A percentile compares a stretch with the other conserved stretches of the same genome.
These are phyloP conservation scores for Sporothrix inflata DNA, from an alignment of 2,329 filamentous ascomycete species.

Conservation along the genomic window DNA sequence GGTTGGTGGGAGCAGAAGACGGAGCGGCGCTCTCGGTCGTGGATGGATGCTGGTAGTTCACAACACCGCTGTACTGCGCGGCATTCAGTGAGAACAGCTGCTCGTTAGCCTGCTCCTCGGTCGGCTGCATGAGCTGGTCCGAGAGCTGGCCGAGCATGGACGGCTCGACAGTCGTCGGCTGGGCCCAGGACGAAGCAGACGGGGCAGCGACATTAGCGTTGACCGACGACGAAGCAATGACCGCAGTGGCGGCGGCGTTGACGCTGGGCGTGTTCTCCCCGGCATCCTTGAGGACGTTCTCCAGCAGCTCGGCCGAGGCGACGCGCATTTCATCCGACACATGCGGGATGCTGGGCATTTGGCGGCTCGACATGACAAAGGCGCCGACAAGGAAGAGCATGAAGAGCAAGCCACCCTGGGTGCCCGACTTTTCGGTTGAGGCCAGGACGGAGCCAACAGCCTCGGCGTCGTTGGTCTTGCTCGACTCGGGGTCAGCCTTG, in stretches of 20 bases:
- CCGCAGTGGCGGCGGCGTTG: not conserved
- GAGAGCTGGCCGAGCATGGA: constrained; percentile 69
- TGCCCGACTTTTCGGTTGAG: constrained; percentile 65
- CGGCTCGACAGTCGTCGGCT: constrained; percentile 51
- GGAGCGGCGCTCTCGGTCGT: constrained; percentile 32
- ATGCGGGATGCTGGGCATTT: constrained; percentile 72
- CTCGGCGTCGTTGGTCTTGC: constrained; percentile 55
- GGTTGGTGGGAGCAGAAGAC: constrained; percentile 58
- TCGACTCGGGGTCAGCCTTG: constrained; percentile 55
- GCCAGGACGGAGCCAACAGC: constrained; percentile 48
- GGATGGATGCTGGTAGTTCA: constrained; percentile 60
- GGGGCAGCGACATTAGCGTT: not conserved
- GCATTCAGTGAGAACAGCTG: constrained; percentile 85
- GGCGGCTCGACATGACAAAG: constrained; percentile 87
- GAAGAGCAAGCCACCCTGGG: constrained; percentile 81
- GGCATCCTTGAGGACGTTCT: constrained; percentile 81
- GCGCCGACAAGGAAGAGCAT: constrained; percentile 97
- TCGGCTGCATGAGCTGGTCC: constrained; percentile 71
- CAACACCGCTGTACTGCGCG: constrained; percentile 86
- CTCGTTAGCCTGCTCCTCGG: constrained; percentile 83
- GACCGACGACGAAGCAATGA: constrained; percentile 20
- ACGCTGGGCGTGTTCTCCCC: constrained; percentile 52
- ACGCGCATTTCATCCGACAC: constrained; percentile 81
- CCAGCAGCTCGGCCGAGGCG: constrained; percentile 75
- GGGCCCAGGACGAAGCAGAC: not conserved